These are phyloP conservation scores for Aspergillus fischeri DNA, from an alignment of 2,329 filamentous ascomycete species.

Conservation along the genomic window DNA sequence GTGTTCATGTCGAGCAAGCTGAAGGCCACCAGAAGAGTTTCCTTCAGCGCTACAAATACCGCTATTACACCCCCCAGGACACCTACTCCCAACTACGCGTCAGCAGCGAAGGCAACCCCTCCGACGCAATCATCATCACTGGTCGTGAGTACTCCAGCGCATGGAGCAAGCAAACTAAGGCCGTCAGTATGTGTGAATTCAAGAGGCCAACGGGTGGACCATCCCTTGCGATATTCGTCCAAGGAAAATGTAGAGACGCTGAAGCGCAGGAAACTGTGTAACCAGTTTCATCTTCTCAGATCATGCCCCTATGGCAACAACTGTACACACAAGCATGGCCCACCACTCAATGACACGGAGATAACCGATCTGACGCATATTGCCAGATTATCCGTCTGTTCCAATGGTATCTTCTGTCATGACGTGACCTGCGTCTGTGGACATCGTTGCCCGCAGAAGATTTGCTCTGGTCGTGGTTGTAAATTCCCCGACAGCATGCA, in stretches of 20 bases:
- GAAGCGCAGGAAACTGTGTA: conserved; percentile 31
- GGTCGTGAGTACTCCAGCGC: neutral
- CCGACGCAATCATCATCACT: neutral
- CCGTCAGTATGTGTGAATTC: conserved; percentile 4
- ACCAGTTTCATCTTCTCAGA: conserved; percentile 29
- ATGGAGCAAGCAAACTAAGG: neutral
- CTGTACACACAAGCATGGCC: conserved; percentile 27
- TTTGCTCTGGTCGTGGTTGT: conserved; percentile 14
- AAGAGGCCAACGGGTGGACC: conserved; percentile 21
- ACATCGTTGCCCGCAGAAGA: conserved; percentile 23
- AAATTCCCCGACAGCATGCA: conserved; percentile 20
- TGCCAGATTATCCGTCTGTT: conserved; percentile 27
- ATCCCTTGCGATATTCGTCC: conserved; percentile 11
- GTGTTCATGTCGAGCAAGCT: conserved; percentile 14
- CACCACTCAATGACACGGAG: conserved; percentile 16
- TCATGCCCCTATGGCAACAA: conserved; percentile 12
- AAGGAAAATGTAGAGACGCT: conserved; percentile 17
- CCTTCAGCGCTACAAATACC: neutral
- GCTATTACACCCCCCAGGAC: conserved; percentile 7
- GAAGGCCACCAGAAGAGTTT: neutral
- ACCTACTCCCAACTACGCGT: conserved; percentile 13
- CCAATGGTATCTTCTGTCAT: conserved; percentile 23
- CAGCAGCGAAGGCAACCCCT: conserved; percentile 3
- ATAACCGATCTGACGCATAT: conserved; percentile 27
- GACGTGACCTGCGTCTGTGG: conserved; percentile 24